Conservation (phyloP, 164 flowering plant genomes). For the Cinnamomum chago region DNA sequence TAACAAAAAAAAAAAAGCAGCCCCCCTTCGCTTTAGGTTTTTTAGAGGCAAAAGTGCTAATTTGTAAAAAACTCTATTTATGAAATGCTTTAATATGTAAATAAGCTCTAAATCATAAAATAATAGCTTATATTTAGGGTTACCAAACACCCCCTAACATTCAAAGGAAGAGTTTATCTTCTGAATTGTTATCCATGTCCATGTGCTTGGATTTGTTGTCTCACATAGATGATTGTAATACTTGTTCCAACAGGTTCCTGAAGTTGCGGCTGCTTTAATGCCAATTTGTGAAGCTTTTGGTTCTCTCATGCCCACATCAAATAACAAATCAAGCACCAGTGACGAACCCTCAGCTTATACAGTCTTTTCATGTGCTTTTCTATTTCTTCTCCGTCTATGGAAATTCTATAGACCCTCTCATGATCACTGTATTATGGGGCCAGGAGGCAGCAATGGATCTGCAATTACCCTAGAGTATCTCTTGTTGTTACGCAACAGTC, state of each 20-base stretch:
- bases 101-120: too few relatives aligned
- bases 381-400: slow-evolving; percentile 80
- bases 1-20: too few relatives aligned
- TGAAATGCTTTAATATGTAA: too few relatives aligned
- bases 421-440: slow-evolving; percentile 46
- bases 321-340: slow-evolving; percentile 30
- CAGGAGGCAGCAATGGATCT: slow-evolving; percentile 37
- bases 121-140: too few relatives aligned
- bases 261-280: slow-evolving; percentile 81
- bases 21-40: too few relatives aligned
- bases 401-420: slow-evolving; percentile 80
- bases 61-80: too few relatives aligned
- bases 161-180: not conserved
- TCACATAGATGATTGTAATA: not conserved
- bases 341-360: slow-evolving; percentile 57
- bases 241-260: slow-evolving; percentile 55
- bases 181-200: not conserved
- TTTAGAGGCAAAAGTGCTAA: too few relatives aligned
- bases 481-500: slow-evolving; percentile 55
- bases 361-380: slow-evolving; percentile 84
- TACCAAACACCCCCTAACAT: too few relatives aligned
- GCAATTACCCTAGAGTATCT: slow-evolving; percentile 74
- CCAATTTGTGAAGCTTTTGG: slow-evolving; percentile 93
- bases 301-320: slow-evolving; percentile 48
- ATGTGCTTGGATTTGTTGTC: not conserved